phyloP scores from a whole-genome alignment of 139 green algal genomes.

The Coelastrella sp. region DNA sequence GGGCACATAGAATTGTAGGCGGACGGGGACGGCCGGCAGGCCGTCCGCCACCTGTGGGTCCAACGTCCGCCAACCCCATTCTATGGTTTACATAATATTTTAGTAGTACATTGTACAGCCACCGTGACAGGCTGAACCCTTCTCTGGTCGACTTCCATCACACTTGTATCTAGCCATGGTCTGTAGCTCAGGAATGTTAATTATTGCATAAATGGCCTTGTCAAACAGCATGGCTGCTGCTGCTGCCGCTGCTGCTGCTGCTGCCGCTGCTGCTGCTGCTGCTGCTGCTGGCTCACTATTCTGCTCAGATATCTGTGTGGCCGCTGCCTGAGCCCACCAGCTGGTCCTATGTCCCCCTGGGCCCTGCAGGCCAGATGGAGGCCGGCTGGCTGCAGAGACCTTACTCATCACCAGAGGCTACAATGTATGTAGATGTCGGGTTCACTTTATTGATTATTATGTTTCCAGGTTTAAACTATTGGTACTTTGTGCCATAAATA shows the following conservation, averaged over 20 bases:
- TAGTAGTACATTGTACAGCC: too few species aligned
- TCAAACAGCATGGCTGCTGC: too few species aligned
- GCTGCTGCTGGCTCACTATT: too few species aligned
- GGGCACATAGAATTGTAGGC: not conserved
- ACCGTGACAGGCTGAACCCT: too few species aligned
- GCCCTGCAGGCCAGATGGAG: not conserved
- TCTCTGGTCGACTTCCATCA: too few species aligned
- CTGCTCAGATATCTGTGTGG: constrained; percentile 16
- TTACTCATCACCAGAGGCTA: constrained; percentile 28
- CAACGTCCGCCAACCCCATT: not conserved
- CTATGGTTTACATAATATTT: not conserved
- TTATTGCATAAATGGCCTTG: too few species aligned
- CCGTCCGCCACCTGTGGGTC: not conserved
- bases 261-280: too few species aligned
- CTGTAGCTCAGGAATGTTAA: too few species aligned
- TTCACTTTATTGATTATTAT: not conserved
- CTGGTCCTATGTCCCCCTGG: constrained; percentile 7
- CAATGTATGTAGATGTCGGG: not conserved
- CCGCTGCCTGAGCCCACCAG: not conserved
- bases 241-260: too few species aligned
- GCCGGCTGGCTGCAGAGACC: constrained; percentile 39
- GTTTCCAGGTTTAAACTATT: too few species aligned
- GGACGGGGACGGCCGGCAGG: not conserved
- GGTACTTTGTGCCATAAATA: too few species aligned
- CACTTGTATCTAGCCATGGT: too few species aligned